These are phyloP conservation scores for Sporisorium sorghi DNA, from an alignment of 1,284 basidiomycete genomes.

Conservation along the genomic window DNA sequence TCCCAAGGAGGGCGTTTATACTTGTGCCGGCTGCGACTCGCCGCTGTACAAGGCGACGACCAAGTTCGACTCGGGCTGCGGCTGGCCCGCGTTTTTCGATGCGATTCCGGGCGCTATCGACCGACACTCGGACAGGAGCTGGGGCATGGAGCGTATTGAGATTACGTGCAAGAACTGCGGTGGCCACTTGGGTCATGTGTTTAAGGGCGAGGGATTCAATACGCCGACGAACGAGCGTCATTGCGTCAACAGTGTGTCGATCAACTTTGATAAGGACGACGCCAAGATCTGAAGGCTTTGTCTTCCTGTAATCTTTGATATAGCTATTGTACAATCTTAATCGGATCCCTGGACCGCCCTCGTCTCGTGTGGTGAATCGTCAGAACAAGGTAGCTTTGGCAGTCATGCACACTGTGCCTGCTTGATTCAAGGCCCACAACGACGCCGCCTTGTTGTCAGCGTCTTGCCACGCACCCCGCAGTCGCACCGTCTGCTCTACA, in stretches of 20 bases:
- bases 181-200: conserved; percentile 92
- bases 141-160: conserved; percentile 75
- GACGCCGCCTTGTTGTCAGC: conserved; percentile 19
- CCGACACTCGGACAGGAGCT: conserved; percentile 71
- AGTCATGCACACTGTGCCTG: conserved; percentile 43
- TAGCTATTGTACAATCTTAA: not conserved
- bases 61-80: conserved; percentile 93
- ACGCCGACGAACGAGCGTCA: conserved; percentile 76
- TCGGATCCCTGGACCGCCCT: too few species aligned
- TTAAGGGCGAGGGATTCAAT: conserved; percentile 81
- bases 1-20: conserved; percentile 76
- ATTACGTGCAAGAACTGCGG: conserved; percentile 83
- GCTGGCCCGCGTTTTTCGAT: conserved; percentile 98
- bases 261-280: conserved; percentile 79
- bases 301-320: not conserved
- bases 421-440: conserved; percentile 42
- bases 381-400: conserved; percentile 32
- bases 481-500: conserved; percentile 34
- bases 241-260: conserved; percentile 84
- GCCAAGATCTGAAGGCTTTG: conserved; percentile 44
- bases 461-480: conserved; percentile 38
- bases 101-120: conserved; percentile 90
- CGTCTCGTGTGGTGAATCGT: not conserved
- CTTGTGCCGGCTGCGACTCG: conserved; percentile 69
- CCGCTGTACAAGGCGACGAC: conserved; percentile 76